phyloP scores from a whole-genome alignment of 2,329 filamentous ascomycete genomes.

The Curvularia sp. region DNA sequence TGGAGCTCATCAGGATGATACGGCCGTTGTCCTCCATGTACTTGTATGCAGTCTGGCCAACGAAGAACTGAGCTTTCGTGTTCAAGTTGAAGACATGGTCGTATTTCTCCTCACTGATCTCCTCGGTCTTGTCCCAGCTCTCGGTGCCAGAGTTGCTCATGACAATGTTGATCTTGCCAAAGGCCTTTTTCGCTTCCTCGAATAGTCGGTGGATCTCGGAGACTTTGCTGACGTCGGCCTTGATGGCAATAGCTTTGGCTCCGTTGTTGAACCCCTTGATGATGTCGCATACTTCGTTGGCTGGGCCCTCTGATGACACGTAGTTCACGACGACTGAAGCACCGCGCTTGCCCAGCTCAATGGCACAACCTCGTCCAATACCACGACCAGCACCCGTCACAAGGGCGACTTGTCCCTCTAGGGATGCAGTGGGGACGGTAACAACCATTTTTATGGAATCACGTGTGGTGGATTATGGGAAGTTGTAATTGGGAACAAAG shows the following conservation, averaged over 20 bases:
- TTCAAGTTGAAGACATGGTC: conserved; percentile 75
- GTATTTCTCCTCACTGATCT: conserved; percentile 73
- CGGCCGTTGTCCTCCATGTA: conserved; percentile 73
- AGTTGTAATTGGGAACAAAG: background rate
- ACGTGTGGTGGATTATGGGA: conserved; percentile 21
- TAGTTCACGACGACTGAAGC: conserved; percentile 72
- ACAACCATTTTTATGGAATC: conserved; percentile 47
- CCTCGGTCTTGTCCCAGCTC: conserved; percentile 71
- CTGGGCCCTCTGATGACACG: conserved; percentile 61
- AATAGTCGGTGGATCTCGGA: conserved; percentile 67
- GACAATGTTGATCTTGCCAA: conserved; percentile 57
- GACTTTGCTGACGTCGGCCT: conserved; percentile 64
- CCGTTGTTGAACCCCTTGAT: conserved; percentile 58
- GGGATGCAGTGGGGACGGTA: conserved; percentile 57
- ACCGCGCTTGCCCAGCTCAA: conserved; percentile 71
- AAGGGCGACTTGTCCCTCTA: conserved; percentile 63
- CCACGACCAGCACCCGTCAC: conserved; percentile 70
- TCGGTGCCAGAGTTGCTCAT: conserved; percentile 67
- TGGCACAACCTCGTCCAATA: conserved; percentile 70
- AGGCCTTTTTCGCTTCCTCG: conserved; percentile 52
- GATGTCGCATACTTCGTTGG: conserved; percentile 58
- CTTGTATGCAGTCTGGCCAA: conserved; percentile 76
- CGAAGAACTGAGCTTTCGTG: conserved; percentile 76
- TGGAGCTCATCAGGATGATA: conserved; percentile 77
- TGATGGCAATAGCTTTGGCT: conserved; percentile 64